phyloP scores from a whole-genome alignment of 768 basidiomycete species.

The Amanita jacksonii region DNA sequence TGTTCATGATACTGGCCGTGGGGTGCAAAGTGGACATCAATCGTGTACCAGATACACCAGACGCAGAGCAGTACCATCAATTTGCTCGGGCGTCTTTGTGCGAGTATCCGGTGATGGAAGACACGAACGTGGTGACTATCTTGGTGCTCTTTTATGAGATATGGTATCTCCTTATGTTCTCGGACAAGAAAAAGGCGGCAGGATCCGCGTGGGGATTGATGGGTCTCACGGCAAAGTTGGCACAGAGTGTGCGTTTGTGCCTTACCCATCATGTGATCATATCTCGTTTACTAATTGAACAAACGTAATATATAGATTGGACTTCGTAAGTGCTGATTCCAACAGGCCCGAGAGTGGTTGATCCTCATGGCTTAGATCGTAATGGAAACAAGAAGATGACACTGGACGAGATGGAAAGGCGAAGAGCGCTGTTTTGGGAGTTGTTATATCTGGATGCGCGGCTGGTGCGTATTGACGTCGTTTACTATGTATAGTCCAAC shows the following conservation, averaged over 20 bases:
- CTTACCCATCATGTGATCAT: not conserved
- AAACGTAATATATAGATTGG: constrained; percentile 45
- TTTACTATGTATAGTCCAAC: constrained; percentile 2
- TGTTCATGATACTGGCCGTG: constrained; percentile 63
- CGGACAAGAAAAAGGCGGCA: constrained; percentile 58
- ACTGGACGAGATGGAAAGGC: constrained; percentile 61
- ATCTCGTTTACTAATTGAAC: constrained; percentile 7
- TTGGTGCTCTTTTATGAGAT: constrained; percentile 48
- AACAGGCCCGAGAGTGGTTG: too few species aligned
- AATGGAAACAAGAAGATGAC: constrained; percentile 58
- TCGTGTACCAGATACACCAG: constrained; percentile 35
- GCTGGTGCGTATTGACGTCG: constrained; percentile 21
- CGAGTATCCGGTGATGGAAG: constrained; percentile 58
- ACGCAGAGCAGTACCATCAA: constrained; percentile 51
- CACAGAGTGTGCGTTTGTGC: constrained; percentile 44
- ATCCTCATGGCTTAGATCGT: constrained; percentile 36
- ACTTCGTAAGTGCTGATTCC: constrained; percentile 51
- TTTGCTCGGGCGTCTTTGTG: constrained; percentile 49
- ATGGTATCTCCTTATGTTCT: constrained; percentile 63
- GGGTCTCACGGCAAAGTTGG: constrained; percentile 50
- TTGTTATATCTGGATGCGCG: constrained; percentile 57
- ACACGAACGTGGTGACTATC: constrained; percentile 58
- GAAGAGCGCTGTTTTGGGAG: constrained; percentile 64
- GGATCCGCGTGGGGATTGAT: constrained; percentile 47
- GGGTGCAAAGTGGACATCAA: constrained; percentile 56